phyloP scores from a whole-genome alignment of 2,329 filamentous ascomycete genomes.

The Exophiala sp. region DNA sequence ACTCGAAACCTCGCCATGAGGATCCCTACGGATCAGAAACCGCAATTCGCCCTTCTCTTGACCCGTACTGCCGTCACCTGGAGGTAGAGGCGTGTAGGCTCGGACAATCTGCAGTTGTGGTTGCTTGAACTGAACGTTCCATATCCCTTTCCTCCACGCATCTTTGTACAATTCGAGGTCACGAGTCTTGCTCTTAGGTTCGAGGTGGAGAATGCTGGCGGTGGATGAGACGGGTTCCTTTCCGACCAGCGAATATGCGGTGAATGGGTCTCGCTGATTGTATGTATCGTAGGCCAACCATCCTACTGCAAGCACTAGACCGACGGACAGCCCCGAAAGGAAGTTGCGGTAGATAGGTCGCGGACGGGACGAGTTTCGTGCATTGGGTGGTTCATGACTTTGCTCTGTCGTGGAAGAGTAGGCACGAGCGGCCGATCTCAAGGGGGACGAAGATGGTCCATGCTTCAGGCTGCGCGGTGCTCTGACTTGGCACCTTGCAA shows the following conservation, averaged over 20 bases:
- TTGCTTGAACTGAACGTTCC: slow-evolving; percentile 91
- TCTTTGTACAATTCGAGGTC: slow-evolving; percentile 40
- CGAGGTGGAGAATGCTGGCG: slow-evolving; percentile 43
- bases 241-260: slow-evolving; percentile 40
- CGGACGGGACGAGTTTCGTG: not conserved
- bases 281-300: slow-evolving; percentile 4
- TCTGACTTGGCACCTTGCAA: slow-evolving; percentile 13
- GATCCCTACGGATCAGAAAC: slow-evolving; percentile 75
- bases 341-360: slow-evolving; percentile 2
- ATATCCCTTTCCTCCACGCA: slow-evolving; percentile 64
- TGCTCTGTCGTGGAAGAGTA: slow-evolving; percentile 6
- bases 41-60: slow-evolving; percentile 51
- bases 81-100: slow-evolving; percentile 84
- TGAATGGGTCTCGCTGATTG: slow-evolving; percentile 31
- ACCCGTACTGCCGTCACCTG: slow-evolving; percentile 33
- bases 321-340: slow-evolving; percentile 3
- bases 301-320: not conserved
- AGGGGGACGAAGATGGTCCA: not conserved
- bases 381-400: slow-evolving; percentile 2
- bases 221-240: slow-evolving; percentile 46
- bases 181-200: slow-evolving; percentile 29
- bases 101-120: slow-evolving; percentile 88
- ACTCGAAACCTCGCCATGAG: slow-evolving; percentile 77
- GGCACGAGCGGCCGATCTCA: not conserved
- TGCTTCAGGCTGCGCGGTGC: slow-evolving; percentile 8